Evolutionary conservation across 768 basidiomycete species (phyloP), one percentile per base, ranked within the genome.

Genomic region (Tulasnella sp.): DNA sequence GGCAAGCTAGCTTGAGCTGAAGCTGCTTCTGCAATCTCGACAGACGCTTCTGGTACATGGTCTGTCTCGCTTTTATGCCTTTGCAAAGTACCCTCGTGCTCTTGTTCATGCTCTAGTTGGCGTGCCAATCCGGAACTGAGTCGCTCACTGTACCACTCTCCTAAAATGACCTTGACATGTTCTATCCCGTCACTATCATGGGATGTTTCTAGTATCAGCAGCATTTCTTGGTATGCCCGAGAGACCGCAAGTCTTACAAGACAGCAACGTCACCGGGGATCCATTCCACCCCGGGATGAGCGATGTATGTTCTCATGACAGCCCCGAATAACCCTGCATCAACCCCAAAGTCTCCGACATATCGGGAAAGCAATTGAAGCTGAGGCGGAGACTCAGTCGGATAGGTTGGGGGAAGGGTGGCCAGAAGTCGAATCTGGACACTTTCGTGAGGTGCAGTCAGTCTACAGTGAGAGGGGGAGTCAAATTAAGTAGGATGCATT

Each of bases 291-390:
- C 77, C 77, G 7, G 90, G 91, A 19, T 72, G 73, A 69, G 93
- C 93, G 70, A 95, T 92, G 78, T 86, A 95, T 0, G 90, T 94
- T 42, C 90, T 86, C 22, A 94, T 82, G 40, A 94, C 84, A 1
- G 85, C 85, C 29, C 91, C 92, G 77, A 95, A 95, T 19, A 95
- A 84, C 17, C 79, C 78, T 9, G 90, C 81, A 75, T 92, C 88
- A 1, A 90, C 89, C 22, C 89, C 87, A 77, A 89, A 94, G 2
- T 90, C 83, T 1, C 92, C 92, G 63, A 95, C 80, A 79, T 95
- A 95, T 29, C 87, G 87, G 3, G 92, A 94, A 34, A 94, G 85
- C 0, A 94, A 86, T 77, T 94, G 94, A 0, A 95, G 83, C 76
- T 93, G 91, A 1, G 94, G 93, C 2, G 92, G 86, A 0, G 87